Percentiles rank a stretch among this genome's conserved stretches.
Evolutionary conservation across 2,329 filamentous ascomycete genomes (phyloP).

Genomic region (Colletotrichum shisoi): DNA sequence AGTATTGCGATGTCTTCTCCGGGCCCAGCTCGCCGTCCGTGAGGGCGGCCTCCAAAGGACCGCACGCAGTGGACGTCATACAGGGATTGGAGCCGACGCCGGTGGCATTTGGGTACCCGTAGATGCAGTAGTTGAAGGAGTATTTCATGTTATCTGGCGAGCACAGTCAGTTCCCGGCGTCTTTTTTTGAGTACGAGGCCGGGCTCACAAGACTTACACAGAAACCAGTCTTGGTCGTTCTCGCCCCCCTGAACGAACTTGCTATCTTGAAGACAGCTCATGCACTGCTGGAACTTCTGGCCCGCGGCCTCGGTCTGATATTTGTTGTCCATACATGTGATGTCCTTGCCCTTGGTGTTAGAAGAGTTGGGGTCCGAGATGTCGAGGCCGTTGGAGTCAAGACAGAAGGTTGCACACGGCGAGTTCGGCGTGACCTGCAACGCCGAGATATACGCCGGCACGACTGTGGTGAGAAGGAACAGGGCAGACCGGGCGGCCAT

Average conservation of each 20-base stretch:
- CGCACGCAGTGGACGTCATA: constrained; percentile 61
- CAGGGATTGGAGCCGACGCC: constrained; percentile 58
- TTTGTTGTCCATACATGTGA: constrained; percentile 58
- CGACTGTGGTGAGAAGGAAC: constrained; percentile 41
- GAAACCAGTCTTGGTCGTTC: constrained; percentile 64
- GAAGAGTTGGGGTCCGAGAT: constrained; percentile 57
- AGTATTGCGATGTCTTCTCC: constrained; percentile 48
- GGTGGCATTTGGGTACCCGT: constrained; percentile 60
- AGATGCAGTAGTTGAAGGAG: constrained; percentile 61
- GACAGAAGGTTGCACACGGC: constrained; percentile 61
- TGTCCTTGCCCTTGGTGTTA: constrained; percentile 55
- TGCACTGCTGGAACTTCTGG: constrained; percentile 58
- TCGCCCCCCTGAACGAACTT: constrained; percentile 56
- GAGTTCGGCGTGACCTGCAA: constrained; percentile 63
- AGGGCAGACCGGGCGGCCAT: constrained; percentile 41
- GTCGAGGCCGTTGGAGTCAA: constrained; percentile 54
- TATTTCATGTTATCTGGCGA: constrained; percentile 63
- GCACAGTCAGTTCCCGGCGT: background rate
- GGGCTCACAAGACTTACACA: constrained; percentile 56
- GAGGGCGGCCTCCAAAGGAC: constrained; percentile 53
- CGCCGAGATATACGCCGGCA: constrained; percentile 46
- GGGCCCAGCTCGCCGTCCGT: constrained; percentile 51
- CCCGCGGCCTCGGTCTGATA: constrained; percentile 52
- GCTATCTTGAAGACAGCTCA: constrained; percentile 63
- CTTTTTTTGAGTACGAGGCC: too few relatives aligned